These are phyloP conservation scores for Populus simonii DNA, from an alignment of 345 rosid species.

Conservation along the genomic window DNA sequence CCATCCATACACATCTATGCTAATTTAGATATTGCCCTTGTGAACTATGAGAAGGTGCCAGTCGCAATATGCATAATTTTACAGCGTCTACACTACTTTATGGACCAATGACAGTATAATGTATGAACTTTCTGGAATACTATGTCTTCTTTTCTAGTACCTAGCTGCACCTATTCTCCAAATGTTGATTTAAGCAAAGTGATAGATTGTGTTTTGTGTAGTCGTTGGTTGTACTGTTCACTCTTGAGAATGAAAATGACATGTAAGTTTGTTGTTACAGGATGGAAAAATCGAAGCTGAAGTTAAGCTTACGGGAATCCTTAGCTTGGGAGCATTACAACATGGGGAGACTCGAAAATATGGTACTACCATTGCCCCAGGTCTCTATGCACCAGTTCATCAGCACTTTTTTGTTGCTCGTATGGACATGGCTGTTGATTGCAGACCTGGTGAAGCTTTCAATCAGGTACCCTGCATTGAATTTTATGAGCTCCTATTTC, in stretches of 20 bases:
- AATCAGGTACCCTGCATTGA: slow-evolving; percentile 56
- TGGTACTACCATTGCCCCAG: slow-evolving; percentile 89
- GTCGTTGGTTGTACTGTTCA: background rate
- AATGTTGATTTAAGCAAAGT: background rate
- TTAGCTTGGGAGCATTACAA: slow-evolving; percentile 86
- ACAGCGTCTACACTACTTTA: background rate
- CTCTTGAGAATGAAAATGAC: slow-evolving; percentile 15
- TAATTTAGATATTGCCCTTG: background rate
- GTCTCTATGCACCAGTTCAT: slow-evolving; percentile 87
- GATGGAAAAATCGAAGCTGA: slow-evolving; percentile 95
- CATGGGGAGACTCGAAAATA: slow-evolving; percentile 88
- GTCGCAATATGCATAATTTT: background rate
- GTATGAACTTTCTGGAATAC: background rate
- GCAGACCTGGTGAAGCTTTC: slow-evolving; percentile 82
- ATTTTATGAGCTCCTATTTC: background rate
- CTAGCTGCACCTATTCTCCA: background rate
- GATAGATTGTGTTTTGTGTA: background rate
- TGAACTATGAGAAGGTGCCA: background rate
- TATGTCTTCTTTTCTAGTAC: background rate
- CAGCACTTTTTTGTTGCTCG: slow-evolving; percentile 94
- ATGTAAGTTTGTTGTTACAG: slow-evolving; percentile 32
- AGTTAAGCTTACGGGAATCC: slow-evolving; percentile 86
- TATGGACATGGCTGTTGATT: slow-evolving; percentile 88
- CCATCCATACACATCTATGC: background rate
- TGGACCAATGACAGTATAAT: background rate